Evolutionary conservation across 768 basidiomycete species (phyloP).

Genomic region (Tylopilus sp.): DNA sequence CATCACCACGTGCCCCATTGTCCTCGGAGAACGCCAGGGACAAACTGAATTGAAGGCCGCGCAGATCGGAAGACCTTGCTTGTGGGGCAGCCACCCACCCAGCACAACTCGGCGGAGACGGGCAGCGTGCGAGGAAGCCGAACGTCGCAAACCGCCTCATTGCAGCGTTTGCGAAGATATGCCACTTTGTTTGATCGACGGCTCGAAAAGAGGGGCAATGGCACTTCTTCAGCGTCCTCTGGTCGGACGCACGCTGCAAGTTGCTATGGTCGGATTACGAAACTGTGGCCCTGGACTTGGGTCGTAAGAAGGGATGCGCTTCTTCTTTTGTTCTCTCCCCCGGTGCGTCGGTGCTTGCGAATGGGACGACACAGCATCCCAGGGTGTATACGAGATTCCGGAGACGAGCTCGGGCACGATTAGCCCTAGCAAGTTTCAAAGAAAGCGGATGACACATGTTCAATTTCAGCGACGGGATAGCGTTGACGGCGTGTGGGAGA

Average conservation of each 20-base stretch:
- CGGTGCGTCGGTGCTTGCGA: background rate
- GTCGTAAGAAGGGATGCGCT: too few relatives aligned
- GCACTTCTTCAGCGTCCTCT: background rate
- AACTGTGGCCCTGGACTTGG: too few relatives aligned
- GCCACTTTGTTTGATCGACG: background rate
- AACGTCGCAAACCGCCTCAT: background rate
- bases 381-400: background rate
- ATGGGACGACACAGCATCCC: background rate
- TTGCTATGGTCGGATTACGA: too few relatives aligned
- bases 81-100: background rate
- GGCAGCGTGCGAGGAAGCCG: too few relatives aligned
- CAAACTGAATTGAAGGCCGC: background rate
- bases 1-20: background rate
- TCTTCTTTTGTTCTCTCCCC: background rate
- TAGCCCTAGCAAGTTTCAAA: too few relatives aligned
- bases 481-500: too few relatives aligned
- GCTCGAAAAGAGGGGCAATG: too few relatives aligned
- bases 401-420: background rate
- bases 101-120: background rate
- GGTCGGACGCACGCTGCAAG: too few relatives aligned
- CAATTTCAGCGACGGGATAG: background rate
- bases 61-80: background rate
- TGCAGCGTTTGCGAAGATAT: background rate
- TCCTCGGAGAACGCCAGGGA: slow-evolving; percentile 6
- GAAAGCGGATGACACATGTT: too few relatives aligned